phyloP scores from a whole-genome alignment of 495 filamentous ascomycete genomes.

The Lasiosphaeriaceae sp. region DNA sequence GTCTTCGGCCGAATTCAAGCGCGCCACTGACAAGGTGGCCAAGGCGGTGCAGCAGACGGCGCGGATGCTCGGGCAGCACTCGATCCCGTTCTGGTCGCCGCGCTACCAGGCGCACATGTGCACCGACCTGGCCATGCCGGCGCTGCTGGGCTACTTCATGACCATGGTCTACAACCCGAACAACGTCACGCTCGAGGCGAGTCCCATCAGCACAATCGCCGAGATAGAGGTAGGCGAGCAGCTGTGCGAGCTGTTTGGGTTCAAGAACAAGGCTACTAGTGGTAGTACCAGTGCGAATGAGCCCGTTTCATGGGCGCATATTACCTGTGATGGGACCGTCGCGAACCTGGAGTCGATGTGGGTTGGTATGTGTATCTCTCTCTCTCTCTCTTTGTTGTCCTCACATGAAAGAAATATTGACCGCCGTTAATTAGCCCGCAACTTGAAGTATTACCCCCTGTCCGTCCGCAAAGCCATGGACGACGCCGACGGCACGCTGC shows the following conservation, averaged over 20 bases:
- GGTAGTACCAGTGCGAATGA: constrained; percentile 18
- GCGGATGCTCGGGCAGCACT: constrained; percentile 27
- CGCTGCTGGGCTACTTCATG: constrained; percentile 41
- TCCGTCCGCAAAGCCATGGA: constrained; percentile 35
- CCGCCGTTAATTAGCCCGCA: constrained; percentile 29
- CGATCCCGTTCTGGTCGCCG: constrained; percentile 44
- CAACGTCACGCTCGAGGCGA: constrained; percentile 45
- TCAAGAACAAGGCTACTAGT: constrained; percentile 4
- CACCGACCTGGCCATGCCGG: constrained; percentile 26
- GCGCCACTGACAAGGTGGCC: constrained; percentile 21
- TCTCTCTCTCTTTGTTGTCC: background rate
- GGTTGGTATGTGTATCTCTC: constrained; percentile 18
- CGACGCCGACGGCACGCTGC: constrained; percentile 20
- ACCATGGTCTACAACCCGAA: constrained; percentile 51
- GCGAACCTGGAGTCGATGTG: constrained; percentile 47
- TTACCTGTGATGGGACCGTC: constrained; percentile 43
- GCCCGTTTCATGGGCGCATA: constrained; percentile 35
- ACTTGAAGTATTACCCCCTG: constrained; percentile 47
- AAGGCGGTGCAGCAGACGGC: constrained; percentile 19
- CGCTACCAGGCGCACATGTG: constrained; percentile 47
- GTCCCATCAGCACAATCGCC: constrained; percentile 36
- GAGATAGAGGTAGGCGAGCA: constrained; percentile 43
- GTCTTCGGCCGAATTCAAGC: constrained; percentile 9
- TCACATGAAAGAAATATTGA: background rate
- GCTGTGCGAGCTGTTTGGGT: constrained; percentile 44